Base-by-base conservation (phyloP, 495 filamentous ascomycete species). In the Glutinoglossum americanum region DNA sequence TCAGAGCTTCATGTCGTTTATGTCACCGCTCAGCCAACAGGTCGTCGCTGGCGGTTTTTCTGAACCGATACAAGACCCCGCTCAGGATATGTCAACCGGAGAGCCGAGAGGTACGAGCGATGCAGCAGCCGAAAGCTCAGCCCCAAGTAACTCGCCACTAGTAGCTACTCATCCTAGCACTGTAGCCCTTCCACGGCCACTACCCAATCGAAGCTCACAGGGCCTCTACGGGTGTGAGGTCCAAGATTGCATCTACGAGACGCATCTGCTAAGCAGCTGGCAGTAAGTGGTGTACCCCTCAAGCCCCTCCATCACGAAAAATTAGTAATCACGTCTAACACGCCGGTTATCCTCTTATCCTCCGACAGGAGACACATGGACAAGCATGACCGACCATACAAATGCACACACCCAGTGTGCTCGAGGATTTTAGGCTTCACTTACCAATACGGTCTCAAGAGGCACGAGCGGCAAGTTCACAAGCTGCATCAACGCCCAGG, bases 341-440 rank as follows among this genome's bases (percentile, higher is more conserved):
- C 1, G 1, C 15, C 13, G 13, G 37, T 39, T 15, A 17, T 15
- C n/a, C n/a, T n/a, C n/a, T n/a, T n/a, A n/a, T n/a, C n/a, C n/a
- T n/a, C n/a, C n/a, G n/a, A n/a, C 60, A 89, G 88, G 58, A 89
- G 94, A 70, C 89, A 96, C 67, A 93, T 93, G 87, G 89, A 96
- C 71, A 96, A 94, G 69, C 89, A 96, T 65, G 85, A 90, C 57
- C 75, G 89, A 21, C 89, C 89, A 0, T 95, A 94, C 70, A 83
- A 87, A 60, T 96, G 89, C 67, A 68, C 68, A 27, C 77, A 83
- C 26, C 73, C 74, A 17, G 80, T 78, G 19, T 96, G 89, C 66
- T 85, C 87, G 59, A 93, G 93, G 61, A 76, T 94, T 0, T 82
- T 83, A 60, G 89, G 89, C 25, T 95, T 96, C 70, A 94, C 89